Base-by-base conservation (phyloP, 768 basidiomycete species). In the Amanita pseudoporphyria region DNA sequence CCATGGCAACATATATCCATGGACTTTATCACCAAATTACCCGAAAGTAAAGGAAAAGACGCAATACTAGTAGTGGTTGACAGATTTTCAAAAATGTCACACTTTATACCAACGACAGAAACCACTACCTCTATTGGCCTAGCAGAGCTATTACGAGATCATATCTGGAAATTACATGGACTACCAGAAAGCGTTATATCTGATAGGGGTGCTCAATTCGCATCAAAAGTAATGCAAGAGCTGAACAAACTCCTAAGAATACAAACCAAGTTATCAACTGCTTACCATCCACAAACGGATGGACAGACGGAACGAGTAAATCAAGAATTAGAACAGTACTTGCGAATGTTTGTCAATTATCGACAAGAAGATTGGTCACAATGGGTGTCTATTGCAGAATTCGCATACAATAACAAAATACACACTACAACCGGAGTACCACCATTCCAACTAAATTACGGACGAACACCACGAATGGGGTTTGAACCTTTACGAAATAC, bases 81-180 rank as follows among this genome's bases (percentile, higher is more conserved):
- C 14, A 7, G 35, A 5, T 36, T 36, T n/a, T 36, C 35, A 36
- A 36, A 36, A 36, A n/a, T n/a, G n/a, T n/a, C n/a, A n/a, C n/a
- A n/a, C n/a, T n/a, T n/a, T n/a, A n/a, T n/a, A n/a, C n/a, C n/a
- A n/a, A n/a, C n/a, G n/a, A n/a, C n/a, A n/a, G n/a, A n/a, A n/a
- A n/a, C 51, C 6, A 56, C 66, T 28, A 57, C 55, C 13, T 56
- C 70, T 1, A 42, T 53, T 1, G 62, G 67, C 14, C 57, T 72
- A 3, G 64, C 67, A 0, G 54, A 58, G 46, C 45, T 73, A 1
- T 72, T 70, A 52, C 32, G 71, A 12, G 54, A 64, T 18, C 58
- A 62, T 22, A 58, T 73, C 30, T 72, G 65, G 51, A 55, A 54
- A 14, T 48, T 61, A 21, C 67, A 71, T 49, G 67, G 69, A 10